Conservation (phyloP, 805 yeast genomes). For the Starmerella gropengiesseri region DNA sequence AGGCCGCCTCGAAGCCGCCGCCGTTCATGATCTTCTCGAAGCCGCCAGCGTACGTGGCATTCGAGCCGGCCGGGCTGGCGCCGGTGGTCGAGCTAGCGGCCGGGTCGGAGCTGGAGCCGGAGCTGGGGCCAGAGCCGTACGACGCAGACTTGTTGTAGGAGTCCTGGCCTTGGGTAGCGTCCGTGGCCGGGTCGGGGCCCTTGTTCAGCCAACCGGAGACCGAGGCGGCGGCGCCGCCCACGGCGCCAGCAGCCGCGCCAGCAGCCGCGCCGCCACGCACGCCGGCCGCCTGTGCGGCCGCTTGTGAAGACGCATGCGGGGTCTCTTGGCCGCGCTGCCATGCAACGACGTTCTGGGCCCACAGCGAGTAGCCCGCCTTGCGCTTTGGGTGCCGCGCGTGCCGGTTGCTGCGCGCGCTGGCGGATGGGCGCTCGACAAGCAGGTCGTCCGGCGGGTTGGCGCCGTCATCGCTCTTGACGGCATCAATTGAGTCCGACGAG, state of each 20-base stretch:
- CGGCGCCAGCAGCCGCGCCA: conserved; percentile 13
- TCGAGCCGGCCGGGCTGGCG: background rate
- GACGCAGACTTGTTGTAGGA: background rate
- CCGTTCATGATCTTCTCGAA: conserved; percentile 15
- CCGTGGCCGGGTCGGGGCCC: background rate
- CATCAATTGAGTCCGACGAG: conserved; percentile 12
- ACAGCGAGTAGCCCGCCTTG: conserved; percentile 15
- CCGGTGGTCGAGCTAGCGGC: background rate
- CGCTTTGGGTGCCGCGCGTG: conserved; percentile 6
- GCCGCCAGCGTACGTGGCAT: conserved; percentile 14
- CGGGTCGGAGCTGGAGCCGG: background rate
- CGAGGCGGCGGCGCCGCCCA: conserved; percentile 14
- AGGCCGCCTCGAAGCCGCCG: conserved; percentile 17
- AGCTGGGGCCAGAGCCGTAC: background rate
- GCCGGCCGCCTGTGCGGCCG: background rate
- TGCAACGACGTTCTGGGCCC: conserved; percentile 11
- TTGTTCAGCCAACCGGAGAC: conserved; percentile 10
- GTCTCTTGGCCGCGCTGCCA: conserved; percentile 5
- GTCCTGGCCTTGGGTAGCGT: conserved; percentile 1
- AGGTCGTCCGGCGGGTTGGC: conserved; percentile 29
- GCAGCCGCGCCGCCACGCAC: conserved; percentile 10
- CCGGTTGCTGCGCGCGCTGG: conserved; percentile 1
- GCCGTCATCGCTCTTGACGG: conserved; percentile 8
- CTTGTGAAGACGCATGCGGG: background rate
- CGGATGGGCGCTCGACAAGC: conserved; percentile 22